Percentiles rank a stretch among this genome's conserved stretches.
phyloP scores from a whole-genome alignment of 225 moss, liverwort and hornwort species.

The Rhytidiadelphus loreus region DNA sequence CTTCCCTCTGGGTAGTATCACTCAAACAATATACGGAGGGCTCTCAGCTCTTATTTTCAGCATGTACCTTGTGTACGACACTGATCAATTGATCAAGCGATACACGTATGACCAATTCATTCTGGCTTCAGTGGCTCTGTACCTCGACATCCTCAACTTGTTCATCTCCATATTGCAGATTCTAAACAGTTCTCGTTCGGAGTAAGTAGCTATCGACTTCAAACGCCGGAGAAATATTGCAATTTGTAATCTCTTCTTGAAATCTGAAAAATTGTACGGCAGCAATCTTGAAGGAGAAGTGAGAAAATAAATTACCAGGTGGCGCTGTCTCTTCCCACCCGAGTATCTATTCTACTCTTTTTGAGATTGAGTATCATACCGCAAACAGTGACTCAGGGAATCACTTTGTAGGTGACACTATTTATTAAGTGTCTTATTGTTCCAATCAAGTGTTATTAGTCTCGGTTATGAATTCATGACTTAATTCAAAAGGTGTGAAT shows the following conservation, averaged over 20 bases:
- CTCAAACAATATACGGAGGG: constrained; percentile 69
- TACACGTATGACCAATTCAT: constrained; percentile 80
- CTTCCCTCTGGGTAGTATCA: constrained; percentile 67
- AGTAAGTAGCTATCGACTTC: constrained; percentile 4
- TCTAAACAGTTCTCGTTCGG: constrained; percentile 53
- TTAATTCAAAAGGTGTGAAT: background rate
- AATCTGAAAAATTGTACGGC: background rate
- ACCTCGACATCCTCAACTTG: constrained; percentile 92
- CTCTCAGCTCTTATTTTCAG: constrained; percentile 80
- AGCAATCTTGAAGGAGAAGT: background rate
- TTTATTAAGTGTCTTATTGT: background rate
- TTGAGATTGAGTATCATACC: background rate
- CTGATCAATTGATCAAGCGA: constrained; percentile 89
- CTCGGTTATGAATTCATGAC: background rate
- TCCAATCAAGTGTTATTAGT: background rate
- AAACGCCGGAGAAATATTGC: background rate
- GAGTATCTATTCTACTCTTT: background rate
- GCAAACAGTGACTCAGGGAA: background rate
- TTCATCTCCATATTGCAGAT: constrained; percentile 79
- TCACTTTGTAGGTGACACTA: background rate
- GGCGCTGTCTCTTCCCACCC: background rate
- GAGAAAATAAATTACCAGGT: background rate
- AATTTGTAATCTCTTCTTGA: background rate
- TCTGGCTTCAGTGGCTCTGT: constrained; percentile 85
- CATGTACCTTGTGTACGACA: constrained; percentile 87